These are phyloP conservation scores for Euphorbia peplus DNA, from an alignment of 345 rosid species.

Conservation along the genomic window DNA sequence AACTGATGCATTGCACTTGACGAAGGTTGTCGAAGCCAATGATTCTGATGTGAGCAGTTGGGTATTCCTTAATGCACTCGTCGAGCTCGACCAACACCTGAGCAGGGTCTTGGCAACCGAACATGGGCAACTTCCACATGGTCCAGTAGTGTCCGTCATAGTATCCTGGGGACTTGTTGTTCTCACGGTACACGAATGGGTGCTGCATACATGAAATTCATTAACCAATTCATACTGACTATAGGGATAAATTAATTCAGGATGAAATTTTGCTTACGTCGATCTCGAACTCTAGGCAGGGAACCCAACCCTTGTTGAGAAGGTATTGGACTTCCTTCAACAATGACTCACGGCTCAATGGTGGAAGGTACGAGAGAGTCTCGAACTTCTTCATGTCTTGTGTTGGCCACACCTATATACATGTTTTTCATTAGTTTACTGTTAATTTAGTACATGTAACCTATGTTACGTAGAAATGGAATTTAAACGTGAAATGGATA, in stretches of 20 bases:
- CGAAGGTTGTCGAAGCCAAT: conserved; percentile 45
- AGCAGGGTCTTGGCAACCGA: conserved; percentile 38
- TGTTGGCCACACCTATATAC: conserved; percentile 30
- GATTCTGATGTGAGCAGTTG: conserved; percentile 26
- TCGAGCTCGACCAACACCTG: conserved; percentile 44
- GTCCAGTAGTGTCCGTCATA: conserved; percentile 56
- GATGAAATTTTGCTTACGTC: conserved; percentile 12
- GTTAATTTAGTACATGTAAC: too few relatives aligned
- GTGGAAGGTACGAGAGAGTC: conserved; percentile 51
- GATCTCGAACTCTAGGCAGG: conserved; percentile 63
- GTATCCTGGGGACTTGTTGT: conserved; percentile 37
- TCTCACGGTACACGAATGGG: conserved; percentile 39
- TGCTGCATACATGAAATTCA: conserved; percentile 7
- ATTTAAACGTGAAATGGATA: too few relatives aligned
- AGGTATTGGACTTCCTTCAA: conserved; percentile 46
- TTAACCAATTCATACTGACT: too few relatives aligned
- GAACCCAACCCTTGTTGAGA: conserved; percentile 53
- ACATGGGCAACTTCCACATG: conserved; percentile 59
- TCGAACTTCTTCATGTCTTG: conserved; percentile 28
- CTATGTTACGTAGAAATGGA: too few relatives aligned
- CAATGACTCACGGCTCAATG: conserved; percentile 22
- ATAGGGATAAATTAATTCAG: too few relatives aligned
- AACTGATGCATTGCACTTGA: conserved; percentile 55
- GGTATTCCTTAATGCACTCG: conserved; percentile 36
- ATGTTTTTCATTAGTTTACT: too few relatives aligned